A percentile compares a stretch with the other conserved stretches of the same genome.
Conservation (phyloP, 805 yeast genomes). For the Yarrowia yakushimensis region DNA sequence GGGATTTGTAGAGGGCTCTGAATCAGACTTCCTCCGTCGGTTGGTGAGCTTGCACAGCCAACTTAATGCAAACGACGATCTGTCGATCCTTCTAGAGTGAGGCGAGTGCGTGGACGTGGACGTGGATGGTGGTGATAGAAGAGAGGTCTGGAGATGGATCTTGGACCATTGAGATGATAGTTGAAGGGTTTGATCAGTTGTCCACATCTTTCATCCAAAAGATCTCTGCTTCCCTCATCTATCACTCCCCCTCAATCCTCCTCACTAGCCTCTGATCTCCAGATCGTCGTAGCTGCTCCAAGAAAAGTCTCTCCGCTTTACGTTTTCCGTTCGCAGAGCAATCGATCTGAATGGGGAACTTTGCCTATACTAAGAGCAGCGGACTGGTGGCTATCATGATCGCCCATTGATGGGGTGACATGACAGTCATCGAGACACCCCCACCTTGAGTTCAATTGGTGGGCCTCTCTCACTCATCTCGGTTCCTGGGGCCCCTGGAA, state of each 20-base stretch:
- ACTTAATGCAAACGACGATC: neutral
- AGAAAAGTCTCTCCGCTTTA: neutral
- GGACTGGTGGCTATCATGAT: too few species aligned
- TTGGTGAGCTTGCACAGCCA: neutral
- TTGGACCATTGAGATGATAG: too few species aligned
- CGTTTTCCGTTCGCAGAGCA: slow-evolving; percentile 14
- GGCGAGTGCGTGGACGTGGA: neutral
- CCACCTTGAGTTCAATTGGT: too few species aligned
- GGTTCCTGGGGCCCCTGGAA: neutral
- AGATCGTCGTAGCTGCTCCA: slow-evolving; percentile 12
- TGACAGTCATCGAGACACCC: too few species aligned
- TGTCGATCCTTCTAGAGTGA: neutral
- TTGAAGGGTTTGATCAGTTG: too few species aligned
- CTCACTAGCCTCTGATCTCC: slow-evolving; percentile 13
- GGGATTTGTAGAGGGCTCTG: neutral
- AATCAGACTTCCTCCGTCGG: neutral
- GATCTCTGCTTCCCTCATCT: too few species aligned
- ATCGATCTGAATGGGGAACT: slow-evolving; percentile 9
- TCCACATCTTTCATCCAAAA: too few species aligned
- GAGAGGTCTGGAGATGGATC: too few species aligned
- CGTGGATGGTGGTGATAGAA: too few species aligned
- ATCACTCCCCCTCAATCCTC: neutral
- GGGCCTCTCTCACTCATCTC: too few species aligned
- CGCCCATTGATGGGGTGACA: too few species aligned
- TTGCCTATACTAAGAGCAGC: neutral